Evolutionary conservation across 2,329 filamentous ascomycete genomes (phyloP).

Genomic region (Penicillium sp.): DNA sequence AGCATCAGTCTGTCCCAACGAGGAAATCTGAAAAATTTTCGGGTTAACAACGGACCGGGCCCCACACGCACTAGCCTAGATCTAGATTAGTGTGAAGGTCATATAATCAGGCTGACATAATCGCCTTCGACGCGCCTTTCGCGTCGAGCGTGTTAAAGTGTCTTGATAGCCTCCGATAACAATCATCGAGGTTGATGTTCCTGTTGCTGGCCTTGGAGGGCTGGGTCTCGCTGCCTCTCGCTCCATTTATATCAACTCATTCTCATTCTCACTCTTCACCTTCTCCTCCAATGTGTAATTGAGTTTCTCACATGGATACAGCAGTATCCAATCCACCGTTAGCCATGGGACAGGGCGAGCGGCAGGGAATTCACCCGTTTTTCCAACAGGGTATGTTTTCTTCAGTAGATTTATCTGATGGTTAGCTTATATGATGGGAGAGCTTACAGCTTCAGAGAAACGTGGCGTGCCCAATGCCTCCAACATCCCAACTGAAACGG

Average conservation of each 20-base stretch:
- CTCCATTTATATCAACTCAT: neutral
- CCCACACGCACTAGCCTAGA: constrained; percentile 10
- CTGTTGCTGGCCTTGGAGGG: neutral
- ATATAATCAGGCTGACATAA: constrained; percentile 21
- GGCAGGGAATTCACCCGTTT: constrained; percentile 43
- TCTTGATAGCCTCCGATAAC: constrained; percentile 6
- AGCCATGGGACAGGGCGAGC: constrained; percentile 42
- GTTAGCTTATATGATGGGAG: neutral
- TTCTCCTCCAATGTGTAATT: neutral
- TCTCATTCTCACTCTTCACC: neutral
- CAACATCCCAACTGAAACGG: neutral
- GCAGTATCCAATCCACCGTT: constrained; percentile 26
- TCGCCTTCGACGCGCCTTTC: constrained; percentile 18
- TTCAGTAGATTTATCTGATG: neutral
- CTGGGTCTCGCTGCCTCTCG: neutral
- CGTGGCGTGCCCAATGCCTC: constrained; percentile 5
- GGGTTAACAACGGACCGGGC: constrained; percentile 31
- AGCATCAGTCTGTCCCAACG: constrained; percentile 19
- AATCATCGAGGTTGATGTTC: neutral
- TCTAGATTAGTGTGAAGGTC: constrained; percentile 9
- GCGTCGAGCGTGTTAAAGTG: constrained; percentile 6
- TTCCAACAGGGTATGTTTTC: constrained; percentile 39
- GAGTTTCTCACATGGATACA: constrained; percentile 24
- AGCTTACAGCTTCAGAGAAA: constrained; percentile 3
- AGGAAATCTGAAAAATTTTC: constrained; percentile 40